These are phyloP conservation scores for Neopestalotiopsis clavispora DNA, from an alignment of 2,329 filamentous ascomycete genomes.

Conservation along the genomic window DNA sequence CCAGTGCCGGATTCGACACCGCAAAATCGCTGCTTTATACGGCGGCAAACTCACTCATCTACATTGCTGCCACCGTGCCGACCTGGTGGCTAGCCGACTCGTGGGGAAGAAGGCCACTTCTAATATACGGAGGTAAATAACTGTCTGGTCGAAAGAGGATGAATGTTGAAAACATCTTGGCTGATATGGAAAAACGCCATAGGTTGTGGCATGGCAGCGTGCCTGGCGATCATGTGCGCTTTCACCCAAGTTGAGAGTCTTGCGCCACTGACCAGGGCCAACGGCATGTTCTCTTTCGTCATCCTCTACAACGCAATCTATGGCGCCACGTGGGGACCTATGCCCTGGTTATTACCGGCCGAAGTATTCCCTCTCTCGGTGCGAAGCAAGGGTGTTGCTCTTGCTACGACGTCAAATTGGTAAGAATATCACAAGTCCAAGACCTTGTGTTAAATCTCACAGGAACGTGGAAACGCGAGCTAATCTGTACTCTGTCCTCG, in stretches of 20 bases:
- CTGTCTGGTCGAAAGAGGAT: too few species aligned
- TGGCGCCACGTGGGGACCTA: neutral
- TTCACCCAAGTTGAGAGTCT: neutral
- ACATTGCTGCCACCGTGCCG: neutral
- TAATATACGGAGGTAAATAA: neutral
- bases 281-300: neutral
- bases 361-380: neutral
- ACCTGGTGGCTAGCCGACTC: constrained; percentile 10
- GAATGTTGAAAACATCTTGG: too few species aligned
- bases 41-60: neutral
- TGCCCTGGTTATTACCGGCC: constrained; percentile 1
- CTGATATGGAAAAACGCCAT: too few species aligned
- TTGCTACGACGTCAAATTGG: constrained; percentile 7
- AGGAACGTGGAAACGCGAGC: too few species aligned
- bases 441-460: too few species aligned
- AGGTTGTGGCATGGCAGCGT: neutral
- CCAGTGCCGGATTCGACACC: neutral
- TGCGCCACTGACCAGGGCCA: neutral
- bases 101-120: neutral
- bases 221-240: neutral
- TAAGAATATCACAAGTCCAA: too few species aligned
- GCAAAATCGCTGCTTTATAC: constrained; percentile 1
- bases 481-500: too few species aligned
- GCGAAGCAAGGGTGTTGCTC: constrained; percentile 6
- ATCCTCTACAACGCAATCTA: constrained; percentile 5